Percentiles rank a stretch among this genome's conserved stretches.
phyloP scores from a whole-genome alignment of 495 filamentous ascomycete species.

The Aspergillus haitiensis region DNA sequence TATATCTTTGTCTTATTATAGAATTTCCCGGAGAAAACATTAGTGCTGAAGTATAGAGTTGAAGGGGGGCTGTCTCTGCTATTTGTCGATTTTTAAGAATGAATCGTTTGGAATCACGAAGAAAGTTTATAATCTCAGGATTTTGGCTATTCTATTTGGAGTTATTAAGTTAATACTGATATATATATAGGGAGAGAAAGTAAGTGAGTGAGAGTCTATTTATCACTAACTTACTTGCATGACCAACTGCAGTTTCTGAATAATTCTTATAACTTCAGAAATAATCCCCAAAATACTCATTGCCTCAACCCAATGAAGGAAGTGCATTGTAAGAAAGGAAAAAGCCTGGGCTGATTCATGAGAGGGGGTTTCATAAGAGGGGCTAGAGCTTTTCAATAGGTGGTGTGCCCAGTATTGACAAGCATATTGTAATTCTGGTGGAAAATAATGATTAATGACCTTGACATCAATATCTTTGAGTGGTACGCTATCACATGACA shows the following conservation, averaged over 20 bases:
- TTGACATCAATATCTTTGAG: constrained; percentile 23
- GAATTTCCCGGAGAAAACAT: constrained; percentile 35
- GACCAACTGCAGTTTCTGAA: constrained; percentile 1
- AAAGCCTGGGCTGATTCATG: constrained; percentile 36
- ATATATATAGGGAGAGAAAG: no score
- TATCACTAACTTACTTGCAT: constrained; percentile 19
- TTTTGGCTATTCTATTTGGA: constrained; percentile 23
- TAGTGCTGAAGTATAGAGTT: constrained; percentile 27
- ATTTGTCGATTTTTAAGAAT: constrained; percentile 29
- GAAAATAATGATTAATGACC: constrained; percentile 18
- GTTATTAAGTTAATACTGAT: constrained; percentile 18
- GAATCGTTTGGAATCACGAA: constrained; percentile 39
- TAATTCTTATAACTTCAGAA: constrained; percentile 26
- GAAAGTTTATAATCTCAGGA: constrained; percentile 24
- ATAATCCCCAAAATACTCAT: constrained; percentile 40
- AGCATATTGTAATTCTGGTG: constrained; percentile 27
- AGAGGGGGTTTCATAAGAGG: constrained; percentile 5
- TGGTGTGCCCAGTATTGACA: constrained; percentile 49
- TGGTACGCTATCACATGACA: constrained; percentile 27
- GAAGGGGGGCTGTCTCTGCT: constrained; percentile 30
- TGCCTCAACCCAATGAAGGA: constrained; percentile 51
- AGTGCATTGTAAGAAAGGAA: constrained; percentile 33
- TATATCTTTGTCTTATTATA: constrained; percentile 22
- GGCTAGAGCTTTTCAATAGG: constrained; percentile 32
- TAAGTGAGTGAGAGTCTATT: no score